These are phyloP conservation scores for Colletotrichum sp. DNA, from an alignment of 2,329 filamentous ascomycete species.

Conservation along the genomic window DNA sequence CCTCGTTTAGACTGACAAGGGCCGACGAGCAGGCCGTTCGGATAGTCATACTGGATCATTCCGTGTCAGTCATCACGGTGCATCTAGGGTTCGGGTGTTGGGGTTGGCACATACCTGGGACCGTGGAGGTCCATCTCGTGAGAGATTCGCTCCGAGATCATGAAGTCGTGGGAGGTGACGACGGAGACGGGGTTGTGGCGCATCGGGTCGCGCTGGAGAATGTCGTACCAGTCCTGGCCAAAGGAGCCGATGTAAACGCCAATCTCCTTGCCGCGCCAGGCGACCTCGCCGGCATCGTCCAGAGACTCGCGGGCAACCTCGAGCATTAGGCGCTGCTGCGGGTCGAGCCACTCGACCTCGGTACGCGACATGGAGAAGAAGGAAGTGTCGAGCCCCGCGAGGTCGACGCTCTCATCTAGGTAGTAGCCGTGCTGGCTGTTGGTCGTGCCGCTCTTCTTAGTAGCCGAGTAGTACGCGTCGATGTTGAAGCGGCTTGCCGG, in stretches of 20 bases:
- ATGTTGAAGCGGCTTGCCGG: slow-evolving; percentile 37
- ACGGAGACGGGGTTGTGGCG: slow-evolving; percentile 27
- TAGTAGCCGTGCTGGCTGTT: slow-evolving; percentile 40
- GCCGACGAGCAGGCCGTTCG: slow-evolving; percentile 27
- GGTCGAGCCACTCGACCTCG: slow-evolving; percentile 30
- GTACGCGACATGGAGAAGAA: slow-evolving; percentile 31
- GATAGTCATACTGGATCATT: slow-evolving; percentile 30
- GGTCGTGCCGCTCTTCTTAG: slow-evolving; percentile 38
- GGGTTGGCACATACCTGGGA: slow-evolving; percentile 36
- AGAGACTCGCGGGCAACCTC: slow-evolving; percentile 38
- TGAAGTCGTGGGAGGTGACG: slow-evolving; percentile 24
- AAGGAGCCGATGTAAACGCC: slow-evolving; percentile 35
- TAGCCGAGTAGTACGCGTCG: slow-evolving; percentile 38
- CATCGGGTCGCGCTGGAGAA: slow-evolving; percentile 22
- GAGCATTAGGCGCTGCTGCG: slow-evolving; percentile 31
- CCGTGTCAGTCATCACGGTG: not conserved
- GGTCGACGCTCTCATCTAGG: not conserved
- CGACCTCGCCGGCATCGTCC: slow-evolving; percentile 34
- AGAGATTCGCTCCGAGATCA: slow-evolving; percentile 32
- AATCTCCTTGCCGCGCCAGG: slow-evolving; percentile 28
- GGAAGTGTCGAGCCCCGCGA: slow-evolving; percentile 33
- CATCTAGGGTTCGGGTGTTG: slow-evolving; percentile 20
- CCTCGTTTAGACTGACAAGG: slow-evolving; percentile 26
- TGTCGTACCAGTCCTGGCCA: slow-evolving; percentile 29
- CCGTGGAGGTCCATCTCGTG: slow-evolving; percentile 36